Evolutionary conservation across 2,329 filamentous ascomycete species (phyloP).

Genomic region (Claviceps monticola): DNA sequence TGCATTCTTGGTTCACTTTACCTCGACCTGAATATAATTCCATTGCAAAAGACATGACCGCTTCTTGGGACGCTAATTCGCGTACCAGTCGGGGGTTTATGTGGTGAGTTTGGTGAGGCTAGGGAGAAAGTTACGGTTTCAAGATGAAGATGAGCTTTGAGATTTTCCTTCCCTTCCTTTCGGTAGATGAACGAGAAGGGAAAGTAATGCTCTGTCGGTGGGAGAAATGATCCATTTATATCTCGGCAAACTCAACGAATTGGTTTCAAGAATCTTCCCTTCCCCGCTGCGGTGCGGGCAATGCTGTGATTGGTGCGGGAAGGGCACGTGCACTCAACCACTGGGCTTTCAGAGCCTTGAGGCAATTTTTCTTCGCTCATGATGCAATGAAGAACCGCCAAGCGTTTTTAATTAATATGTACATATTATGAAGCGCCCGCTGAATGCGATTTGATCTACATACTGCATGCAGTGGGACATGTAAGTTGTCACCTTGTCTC

Average conservation of each 20-base stretch:
- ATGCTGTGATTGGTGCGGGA: not conserved
- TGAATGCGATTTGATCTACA: too few species aligned
- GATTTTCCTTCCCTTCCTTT: too few species aligned
- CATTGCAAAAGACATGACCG: conserved; percentile 17
- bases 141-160: too few species aligned
- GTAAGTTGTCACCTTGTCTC: too few species aligned
- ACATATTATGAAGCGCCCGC: too few species aligned
- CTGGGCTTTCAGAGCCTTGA: too few species aligned
- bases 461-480: too few species aligned
- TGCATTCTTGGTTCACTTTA: conserved; percentile 32
- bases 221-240: not conserved
- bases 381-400: too few species aligned
- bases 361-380: too few species aligned
- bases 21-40: conserved; percentile 27
- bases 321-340: not conserved
- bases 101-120: not conserved
- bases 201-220: not conserved
- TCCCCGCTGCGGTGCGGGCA: conserved; percentile 1
- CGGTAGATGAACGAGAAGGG: not conserved
- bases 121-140: too few species aligned
- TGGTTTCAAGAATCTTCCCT: not conserved
- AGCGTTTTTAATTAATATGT: too few species aligned
- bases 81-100: conserved; percentile 7
- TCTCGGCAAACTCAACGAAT: not conserved
- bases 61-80: conserved; percentile 10